These are phyloP conservation scores for Phylloporus rhodoxanthus DNA, from an alignment of 768 basidiomycete species.

Conservation along the genomic window DNA sequence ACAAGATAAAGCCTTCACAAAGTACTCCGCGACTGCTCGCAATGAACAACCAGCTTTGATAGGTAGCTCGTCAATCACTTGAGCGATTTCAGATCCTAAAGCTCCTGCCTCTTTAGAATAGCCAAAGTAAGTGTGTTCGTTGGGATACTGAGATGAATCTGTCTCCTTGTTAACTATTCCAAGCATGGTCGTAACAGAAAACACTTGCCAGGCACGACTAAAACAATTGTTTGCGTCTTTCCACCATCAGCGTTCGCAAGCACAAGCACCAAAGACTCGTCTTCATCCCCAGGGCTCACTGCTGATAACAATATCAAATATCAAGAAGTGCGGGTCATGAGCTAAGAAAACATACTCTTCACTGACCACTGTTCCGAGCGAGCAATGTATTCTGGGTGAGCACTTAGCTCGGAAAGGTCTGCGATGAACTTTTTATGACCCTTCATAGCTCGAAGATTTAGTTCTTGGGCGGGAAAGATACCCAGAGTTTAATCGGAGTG, in stretches of 20 bases:
- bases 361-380: neutral
- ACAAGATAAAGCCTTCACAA: neutral
- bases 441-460: neutral
- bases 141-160: neutral
- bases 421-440: neutral
- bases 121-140: neutral
- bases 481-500: no score
- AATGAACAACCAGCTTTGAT: neutral
- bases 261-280: neutral
- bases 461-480: no score
- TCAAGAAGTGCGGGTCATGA: neutral
- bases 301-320: neutral
- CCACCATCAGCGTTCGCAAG: neutral
- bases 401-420: neutral
- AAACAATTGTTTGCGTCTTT: neutral
- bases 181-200: neutral
- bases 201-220: neutral
- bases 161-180: neutral
- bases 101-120: neutral
- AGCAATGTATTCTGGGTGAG: neutral
- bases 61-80: neutral
- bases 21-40: neutral
- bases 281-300: neutral
- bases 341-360: neutral
- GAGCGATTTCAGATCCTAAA: neutral